phyloP scores from a whole-genome alignment of 805 yeast species.

The Metschnikowia lunata region DNA sequence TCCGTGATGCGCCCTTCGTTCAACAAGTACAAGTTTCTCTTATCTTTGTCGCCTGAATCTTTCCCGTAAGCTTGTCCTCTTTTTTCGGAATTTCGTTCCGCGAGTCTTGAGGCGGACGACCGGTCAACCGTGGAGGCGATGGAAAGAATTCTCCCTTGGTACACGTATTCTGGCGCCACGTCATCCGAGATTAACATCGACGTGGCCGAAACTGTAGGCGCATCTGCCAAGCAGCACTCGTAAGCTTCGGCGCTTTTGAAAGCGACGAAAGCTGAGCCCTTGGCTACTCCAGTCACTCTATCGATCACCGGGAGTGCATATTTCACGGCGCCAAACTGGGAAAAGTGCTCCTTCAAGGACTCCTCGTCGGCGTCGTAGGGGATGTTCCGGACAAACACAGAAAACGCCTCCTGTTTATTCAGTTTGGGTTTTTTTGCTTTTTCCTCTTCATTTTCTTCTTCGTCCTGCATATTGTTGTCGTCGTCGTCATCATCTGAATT shows the following conservation, averaged over 20 bases:
- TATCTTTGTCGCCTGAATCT: slow-evolving; percentile 74
- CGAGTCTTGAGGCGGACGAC: slow-evolving; percentile 68
- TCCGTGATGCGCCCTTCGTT: slow-evolving; percentile 91
- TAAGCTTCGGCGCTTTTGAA: slow-evolving; percentile 61
- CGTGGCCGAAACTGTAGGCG: slow-evolving; percentile 63
- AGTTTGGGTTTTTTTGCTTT: slow-evolving; percentile 31
- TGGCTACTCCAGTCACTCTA: slow-evolving; percentile 77
- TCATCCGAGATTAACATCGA: slow-evolving; percentile 87
- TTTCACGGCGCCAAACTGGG: slow-evolving; percentile 78
- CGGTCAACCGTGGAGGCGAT: slow-evolving; percentile 83
- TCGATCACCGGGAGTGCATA: slow-evolving; percentile 94
- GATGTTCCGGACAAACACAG: slow-evolving; percentile 85
- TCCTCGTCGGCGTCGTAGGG: slow-evolving; percentile 94
- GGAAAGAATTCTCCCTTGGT: slow-evolving; percentile 86
- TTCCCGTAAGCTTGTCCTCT: slow-evolving; percentile 78
- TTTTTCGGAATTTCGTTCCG: slow-evolving; percentile 67
- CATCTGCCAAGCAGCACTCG: slow-evolving; percentile 64
- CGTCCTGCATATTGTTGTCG: slow-evolving; percentile 27
- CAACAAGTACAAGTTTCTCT: slow-evolving; percentile 75
- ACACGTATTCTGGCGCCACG: slow-evolving; percentile 82
- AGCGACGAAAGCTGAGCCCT: slow-evolving; percentile 94
- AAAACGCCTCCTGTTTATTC: slow-evolving; percentile 64
- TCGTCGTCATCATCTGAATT: slow-evolving; percentile 8
- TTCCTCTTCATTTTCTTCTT: slow-evolving; percentile 19
- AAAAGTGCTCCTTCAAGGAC: slow-evolving; percentile 69